A percentile compares a stretch with the other conserved stretches of the same genome.
These are phyloP conservation scores for Penicillium sp. DNA, from an alignment of 2,329 filamentous ascomycete species.

Conservation along the genomic window DNA sequence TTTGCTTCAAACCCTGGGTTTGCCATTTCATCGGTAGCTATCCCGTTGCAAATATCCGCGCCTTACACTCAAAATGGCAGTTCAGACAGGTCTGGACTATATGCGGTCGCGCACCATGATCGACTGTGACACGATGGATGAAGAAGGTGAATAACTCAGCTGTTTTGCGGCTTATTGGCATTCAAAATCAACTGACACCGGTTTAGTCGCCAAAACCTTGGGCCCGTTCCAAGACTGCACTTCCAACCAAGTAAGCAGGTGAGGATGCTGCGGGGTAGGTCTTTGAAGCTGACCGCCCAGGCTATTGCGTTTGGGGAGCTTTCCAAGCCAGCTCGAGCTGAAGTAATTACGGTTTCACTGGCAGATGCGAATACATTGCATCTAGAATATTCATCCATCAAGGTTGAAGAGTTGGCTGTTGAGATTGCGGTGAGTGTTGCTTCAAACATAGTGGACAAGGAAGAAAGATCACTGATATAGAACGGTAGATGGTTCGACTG, in stretches of 20 bases:
- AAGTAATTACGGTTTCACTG: slow-evolving; percentile 21
- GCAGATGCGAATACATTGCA: slow-evolving; percentile 38
- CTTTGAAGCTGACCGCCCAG: slow-evolving; percentile 18
- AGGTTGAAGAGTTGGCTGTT: slow-evolving; percentile 52
- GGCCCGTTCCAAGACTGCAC: slow-evolving; percentile 56
- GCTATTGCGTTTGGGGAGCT: slow-evolving; percentile 54
- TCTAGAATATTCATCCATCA: slow-evolving; percentile 38
- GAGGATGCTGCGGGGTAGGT: too few relatives aligned
- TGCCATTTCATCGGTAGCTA: not conserved
- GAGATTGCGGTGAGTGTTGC: slow-evolving; percentile 53
- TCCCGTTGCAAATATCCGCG: not conserved
- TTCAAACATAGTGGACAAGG: not conserved
- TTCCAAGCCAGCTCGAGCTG: slow-evolving; percentile 41
- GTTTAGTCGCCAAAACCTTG: slow-evolving; percentile 45
- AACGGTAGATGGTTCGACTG: slow-evolving; percentile 55
- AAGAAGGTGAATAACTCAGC: slow-evolving; percentile 39
- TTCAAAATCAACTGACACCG: not conserved
- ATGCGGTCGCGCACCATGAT: slow-evolving; percentile 48
- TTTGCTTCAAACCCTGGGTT: not conserved
- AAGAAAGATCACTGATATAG: not conserved
- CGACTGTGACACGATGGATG: slow-evolving; percentile 55
- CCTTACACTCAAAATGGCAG: slow-evolving; percentile 18
- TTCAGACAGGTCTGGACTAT: slow-evolving; percentile 39
- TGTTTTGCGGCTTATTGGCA: not conserved
- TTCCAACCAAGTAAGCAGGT: slow-evolving; percentile 50